These are phyloP conservation scores for Aspergillus kassunensis DNA, from an alignment of 495 filamentous ascomycete genomes.

Conservation along the genomic window DNA sequence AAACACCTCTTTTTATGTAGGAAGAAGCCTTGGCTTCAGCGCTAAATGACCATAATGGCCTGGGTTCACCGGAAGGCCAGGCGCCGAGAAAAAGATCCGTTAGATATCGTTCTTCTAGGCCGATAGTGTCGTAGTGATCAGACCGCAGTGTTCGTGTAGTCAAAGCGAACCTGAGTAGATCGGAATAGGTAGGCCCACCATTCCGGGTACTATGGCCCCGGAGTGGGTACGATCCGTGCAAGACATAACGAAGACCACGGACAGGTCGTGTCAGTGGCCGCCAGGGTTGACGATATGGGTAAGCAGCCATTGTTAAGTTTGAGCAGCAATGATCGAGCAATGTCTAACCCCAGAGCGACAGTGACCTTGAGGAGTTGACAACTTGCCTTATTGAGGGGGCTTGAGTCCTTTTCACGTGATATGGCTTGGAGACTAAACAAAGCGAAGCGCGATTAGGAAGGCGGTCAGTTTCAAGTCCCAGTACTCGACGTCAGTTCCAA, in stretches of 20 bases:
- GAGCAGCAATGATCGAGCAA: neutral
- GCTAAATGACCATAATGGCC: slow-evolving; percentile 17
- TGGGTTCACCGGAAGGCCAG: slow-evolving; percentile 26
- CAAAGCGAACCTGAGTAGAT: slow-evolving; percentile 31
- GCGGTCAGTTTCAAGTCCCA: no score
- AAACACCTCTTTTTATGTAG: neutral
- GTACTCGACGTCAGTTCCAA: no score
- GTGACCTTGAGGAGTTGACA: neutral
- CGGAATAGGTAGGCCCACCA: slow-evolving; percentile 23
- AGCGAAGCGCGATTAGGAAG: neutral
- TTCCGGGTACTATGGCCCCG: slow-evolving; percentile 6
- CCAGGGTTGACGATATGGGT: neutral
- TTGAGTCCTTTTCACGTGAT: neutral
- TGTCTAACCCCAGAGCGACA: no score
- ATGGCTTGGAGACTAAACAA: neutral
- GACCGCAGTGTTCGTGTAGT: no score
- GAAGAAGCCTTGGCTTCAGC: neutral
- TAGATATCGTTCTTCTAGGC: slow-evolving; percentile 9
- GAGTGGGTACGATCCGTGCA: neutral
- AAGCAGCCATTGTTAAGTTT: neutral
- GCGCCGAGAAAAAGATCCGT: slow-evolving; percentile 18
- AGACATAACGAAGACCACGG: neutral
- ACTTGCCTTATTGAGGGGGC: neutral
- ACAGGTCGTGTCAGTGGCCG: neutral
- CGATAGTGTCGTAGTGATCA: no score